Conservation (phyloP, 805 yeast species). For the Hagleromyces aurorensis region DNA sequence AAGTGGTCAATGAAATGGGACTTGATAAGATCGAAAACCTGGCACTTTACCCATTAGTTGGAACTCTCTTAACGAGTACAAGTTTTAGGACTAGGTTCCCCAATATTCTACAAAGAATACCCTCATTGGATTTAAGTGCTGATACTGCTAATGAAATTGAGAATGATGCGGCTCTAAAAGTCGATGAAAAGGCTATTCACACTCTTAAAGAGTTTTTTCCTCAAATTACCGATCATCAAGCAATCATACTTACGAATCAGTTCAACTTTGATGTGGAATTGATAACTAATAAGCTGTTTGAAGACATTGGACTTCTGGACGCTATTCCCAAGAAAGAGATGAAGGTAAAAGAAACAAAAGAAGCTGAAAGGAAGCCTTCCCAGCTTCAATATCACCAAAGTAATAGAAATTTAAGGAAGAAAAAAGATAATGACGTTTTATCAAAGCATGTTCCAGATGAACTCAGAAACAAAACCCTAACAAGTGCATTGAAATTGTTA, state of each 20-base stretch:
- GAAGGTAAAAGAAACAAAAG: too few relatives aligned
- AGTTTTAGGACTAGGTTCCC: constrained; percentile 42
- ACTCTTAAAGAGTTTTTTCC: constrained; percentile 59
- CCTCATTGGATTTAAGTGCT: constrained; percentile 33
- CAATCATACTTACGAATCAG: constrained; percentile 40
- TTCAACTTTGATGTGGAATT: constrained; percentile 46
- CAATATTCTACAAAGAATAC: constrained; percentile 43
- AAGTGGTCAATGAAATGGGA: constrained; percentile 36
- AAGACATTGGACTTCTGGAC: constrained; percentile 43
- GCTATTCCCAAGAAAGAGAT: constrained; percentile 26
- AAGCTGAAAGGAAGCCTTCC: constrained; percentile 8
- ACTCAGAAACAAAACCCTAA: constrained; percentile 48
- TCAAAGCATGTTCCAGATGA: constrained; percentile 36
- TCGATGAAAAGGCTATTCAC: constrained; percentile 1
- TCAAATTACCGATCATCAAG: constrained; percentile 39
- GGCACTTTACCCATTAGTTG: constrained; percentile 44
- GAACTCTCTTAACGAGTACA: constrained; percentile 44
- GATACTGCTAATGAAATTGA: background rate
- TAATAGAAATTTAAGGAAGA: constrained; percentile 10
- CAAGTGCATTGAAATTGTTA: constrained; percentile 52
- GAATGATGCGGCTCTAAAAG: background rate
- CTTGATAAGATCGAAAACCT: constrained; percentile 38
- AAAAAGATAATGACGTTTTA: constrained; percentile 3
- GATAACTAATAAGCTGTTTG: constrained; percentile 53
- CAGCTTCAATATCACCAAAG: background rate